phyloP scores from a whole-genome alignment of 495 filamentous ascomycete species.

The Xeromyces bisporus region DNA sequence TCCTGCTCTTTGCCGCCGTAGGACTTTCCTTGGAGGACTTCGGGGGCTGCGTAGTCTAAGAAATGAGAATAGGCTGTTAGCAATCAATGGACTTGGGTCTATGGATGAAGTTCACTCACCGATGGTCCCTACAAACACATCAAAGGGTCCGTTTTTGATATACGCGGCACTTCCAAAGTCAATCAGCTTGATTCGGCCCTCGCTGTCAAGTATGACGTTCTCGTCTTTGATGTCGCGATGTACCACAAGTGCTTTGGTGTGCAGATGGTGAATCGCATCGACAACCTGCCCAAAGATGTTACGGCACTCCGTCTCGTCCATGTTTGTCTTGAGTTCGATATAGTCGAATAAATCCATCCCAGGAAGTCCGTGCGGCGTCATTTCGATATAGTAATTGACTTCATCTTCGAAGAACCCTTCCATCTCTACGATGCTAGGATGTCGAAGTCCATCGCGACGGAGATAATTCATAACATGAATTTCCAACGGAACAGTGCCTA shows the following conservation, averaged over 20 bases:
- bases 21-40: conserved; percentile 83
- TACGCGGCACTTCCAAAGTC: conserved; percentile 97
- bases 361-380: conserved; percentile 87
- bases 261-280: conserved; percentile 74
- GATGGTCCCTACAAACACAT: conserved; percentile 97
- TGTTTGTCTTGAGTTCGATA: conserved; percentile 88
- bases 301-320: conserved; percentile 85
- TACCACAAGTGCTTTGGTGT: conserved; percentile 81
- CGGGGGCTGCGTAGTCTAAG: conserved; percentile 89
- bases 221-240: conserved; percentile 99
- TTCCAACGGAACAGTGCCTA: conserved; percentile 94
- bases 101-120: conserved; percentile 62
- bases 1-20: conserved; percentile 96
- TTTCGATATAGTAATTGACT: conserved; percentile 97
- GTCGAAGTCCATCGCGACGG: conserved; percentile 64
- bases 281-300: conserved; percentile 93
- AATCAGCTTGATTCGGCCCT: conserved; percentile 90
- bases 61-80: too few species aligned
- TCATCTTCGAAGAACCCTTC: conserved; percentile 97
- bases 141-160: conserved; percentile 95
- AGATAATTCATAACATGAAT: conserved; percentile 96
- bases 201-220: conserved; percentile 89
- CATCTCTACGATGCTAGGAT: conserved; percentile 98
- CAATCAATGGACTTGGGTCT: too few species aligned
- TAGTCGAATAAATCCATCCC: conserved; percentile 99